Percentiles rank a stretch among this genome's conserved stretches.
These are phyloP conservation scores for Cladobotryum mycophilum DNA, from an alignment of 2,329 filamentous ascomycete species.

Conservation along the genomic window DNA sequence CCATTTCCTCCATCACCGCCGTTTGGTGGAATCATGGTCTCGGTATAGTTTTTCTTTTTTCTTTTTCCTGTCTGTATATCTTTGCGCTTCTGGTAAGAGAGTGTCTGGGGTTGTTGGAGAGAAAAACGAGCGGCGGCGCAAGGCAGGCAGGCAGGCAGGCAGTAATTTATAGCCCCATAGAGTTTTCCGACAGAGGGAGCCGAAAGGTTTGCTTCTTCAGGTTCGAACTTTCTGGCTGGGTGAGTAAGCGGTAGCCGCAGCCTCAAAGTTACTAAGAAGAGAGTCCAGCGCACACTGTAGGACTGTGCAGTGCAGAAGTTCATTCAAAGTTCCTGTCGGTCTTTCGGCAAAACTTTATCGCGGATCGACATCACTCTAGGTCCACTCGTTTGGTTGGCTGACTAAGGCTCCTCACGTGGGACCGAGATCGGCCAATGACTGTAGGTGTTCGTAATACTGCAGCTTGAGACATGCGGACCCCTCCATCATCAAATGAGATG, in stretches of 20 bases:
- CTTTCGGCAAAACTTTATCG: not conserved
- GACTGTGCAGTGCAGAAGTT: no score
- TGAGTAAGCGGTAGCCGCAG: no score
- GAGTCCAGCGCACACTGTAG: no score
- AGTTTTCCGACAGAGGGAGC: no score
- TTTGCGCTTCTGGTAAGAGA: not conserved
- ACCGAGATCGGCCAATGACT: constrained; percentile 12
- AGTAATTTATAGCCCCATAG: no score
- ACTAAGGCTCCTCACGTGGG: not conserved
- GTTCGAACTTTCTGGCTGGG: not conserved
- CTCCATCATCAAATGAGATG: not conserved
- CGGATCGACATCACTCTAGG: not conserved
- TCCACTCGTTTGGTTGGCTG: not conserved
- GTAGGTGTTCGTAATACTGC: no score
- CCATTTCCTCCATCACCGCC: constrained; percentile 24
- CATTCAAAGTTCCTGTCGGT: not conserved
- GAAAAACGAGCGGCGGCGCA: no score
- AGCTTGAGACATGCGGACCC: not conserved
- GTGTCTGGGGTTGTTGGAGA: no score
- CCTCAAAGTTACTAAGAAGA: no score
- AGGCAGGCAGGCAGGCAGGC: no score
- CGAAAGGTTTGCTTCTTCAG: no score
- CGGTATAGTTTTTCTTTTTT: constrained; percentile 21
- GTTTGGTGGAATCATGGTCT: constrained; percentile 38
- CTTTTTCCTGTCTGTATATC: not conserved